A percentile compares a stretch with the other conserved stretches of the same genome.
Evolutionary conservation across 1,284 basidiomycete species (phyloP).

Genomic region (Gymnopus androsaceus): DNA sequence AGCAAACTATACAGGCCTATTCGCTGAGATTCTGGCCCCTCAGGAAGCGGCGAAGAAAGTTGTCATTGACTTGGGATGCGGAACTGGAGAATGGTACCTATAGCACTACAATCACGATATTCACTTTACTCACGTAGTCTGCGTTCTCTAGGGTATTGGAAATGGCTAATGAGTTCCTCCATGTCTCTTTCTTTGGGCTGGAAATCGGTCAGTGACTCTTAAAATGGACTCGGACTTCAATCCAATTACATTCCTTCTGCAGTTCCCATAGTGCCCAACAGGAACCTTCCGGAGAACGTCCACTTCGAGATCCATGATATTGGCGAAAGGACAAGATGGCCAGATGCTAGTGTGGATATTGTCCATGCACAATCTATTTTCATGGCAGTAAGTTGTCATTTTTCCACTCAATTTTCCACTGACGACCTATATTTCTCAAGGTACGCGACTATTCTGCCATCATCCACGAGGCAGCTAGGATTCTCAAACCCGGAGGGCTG

Average conservation of each 20-base stretch:
- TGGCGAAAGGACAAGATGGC: constrained; percentile 50
- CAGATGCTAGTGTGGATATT: constrained; percentile 54
- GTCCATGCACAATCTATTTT: constrained; percentile 61
- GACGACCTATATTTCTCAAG: constrained; percentile 30
- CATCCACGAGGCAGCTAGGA: constrained; percentile 55
- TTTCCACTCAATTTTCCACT: background rate
- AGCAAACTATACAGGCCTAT: constrained; percentile 58
- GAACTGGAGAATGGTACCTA: constrained; percentile 65
- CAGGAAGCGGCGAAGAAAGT: constrained; percentile 38
- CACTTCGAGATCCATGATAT: constrained; percentile 67
- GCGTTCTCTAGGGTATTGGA: constrained; percentile 59
- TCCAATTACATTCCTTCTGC: constrained; percentile 17
- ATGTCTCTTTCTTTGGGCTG: constrained; percentile 63
- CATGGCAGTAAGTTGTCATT: constrained; percentile 51
- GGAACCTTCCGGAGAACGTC: constrained; percentile 58
- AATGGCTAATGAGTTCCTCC: constrained; percentile 65
- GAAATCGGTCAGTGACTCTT: constrained; percentile 61
- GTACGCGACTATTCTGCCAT: constrained; percentile 50
- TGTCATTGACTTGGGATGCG: constrained; percentile 70
- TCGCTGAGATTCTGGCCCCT: constrained; percentile 48
- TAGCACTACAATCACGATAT: constrained; percentile 25
- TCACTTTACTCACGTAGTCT: constrained; percentile 17
- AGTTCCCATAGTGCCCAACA: constrained; percentile 73
- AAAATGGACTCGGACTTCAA: background rate
- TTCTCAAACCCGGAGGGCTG: constrained; percentile 64